phyloP scores from a whole-genome alignment of 2,329 filamentous ascomycete species.

The Coniochaeta prunicola region DNA sequence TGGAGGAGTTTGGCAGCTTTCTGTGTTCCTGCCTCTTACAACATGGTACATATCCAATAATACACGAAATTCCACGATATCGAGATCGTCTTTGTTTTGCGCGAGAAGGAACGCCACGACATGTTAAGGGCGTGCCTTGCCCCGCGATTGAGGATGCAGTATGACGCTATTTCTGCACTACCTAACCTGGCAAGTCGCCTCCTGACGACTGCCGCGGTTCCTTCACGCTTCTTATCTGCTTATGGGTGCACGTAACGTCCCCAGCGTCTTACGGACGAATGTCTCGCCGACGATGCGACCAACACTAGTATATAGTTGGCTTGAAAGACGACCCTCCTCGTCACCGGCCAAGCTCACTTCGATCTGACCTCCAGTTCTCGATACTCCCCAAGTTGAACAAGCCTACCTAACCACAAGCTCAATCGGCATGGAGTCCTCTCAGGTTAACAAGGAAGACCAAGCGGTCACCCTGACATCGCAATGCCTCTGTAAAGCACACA shows the following conservation, averaged over 20 bases:
- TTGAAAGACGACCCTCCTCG: neutral
- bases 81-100: neutral
- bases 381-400: neutral
- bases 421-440: neutral
- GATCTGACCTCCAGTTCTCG: too few species aligned
- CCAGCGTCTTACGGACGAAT: neutral
- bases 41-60: neutral
- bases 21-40: neutral
- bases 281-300: neutral
- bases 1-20: neutral
- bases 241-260: neutral
- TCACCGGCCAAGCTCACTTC: neutral
- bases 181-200: neutral
- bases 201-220: neutral
- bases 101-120: neutral
- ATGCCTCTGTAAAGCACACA: conserved; percentile 38
- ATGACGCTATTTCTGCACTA: neutral
- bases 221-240: neutral
- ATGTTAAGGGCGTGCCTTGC: neutral
- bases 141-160: neutral
- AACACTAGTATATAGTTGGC: neutral
- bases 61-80: neutral
- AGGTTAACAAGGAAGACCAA: neutral
- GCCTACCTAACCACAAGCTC: neutral
- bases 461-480: conserved; percentile 24